phyloP scores from a whole-genome alignment of 2,329 filamentous ascomycete species.

The Remersonia thermophila region DNA sequence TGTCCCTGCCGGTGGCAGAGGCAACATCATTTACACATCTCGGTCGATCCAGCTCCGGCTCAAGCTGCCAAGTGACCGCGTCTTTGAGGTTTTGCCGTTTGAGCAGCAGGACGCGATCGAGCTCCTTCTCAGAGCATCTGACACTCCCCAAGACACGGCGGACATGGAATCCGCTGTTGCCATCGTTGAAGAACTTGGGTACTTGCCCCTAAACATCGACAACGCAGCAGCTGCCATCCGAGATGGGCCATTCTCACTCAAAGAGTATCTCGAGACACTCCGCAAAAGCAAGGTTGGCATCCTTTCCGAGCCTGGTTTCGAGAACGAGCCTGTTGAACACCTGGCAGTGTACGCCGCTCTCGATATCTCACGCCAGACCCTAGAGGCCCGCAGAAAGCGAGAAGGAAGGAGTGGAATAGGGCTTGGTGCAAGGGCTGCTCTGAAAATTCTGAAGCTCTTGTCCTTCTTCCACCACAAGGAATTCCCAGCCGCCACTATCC shows the following conservation, averaged over 20 bases:
- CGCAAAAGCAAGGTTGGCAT: conserved; percentile 8
- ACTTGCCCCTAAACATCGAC: conserved; percentile 20
- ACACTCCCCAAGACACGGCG: neutral
- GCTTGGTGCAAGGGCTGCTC: conserved; percentile 10
- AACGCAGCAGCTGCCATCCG: conserved; percentile 16
- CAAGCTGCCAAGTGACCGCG: conserved; percentile 2
- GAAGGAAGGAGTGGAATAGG: conserved; percentile 4
- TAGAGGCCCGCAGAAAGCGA: conserved; percentile 6
- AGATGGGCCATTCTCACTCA: conserved; percentile 5
- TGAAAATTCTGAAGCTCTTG: conserved; percentile 18
- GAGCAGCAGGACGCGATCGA: conserved; percentile 8
- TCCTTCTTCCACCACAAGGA: conserved; percentile 21
- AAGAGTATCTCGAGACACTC: conserved; percentile 10
- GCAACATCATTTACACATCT: conserved; percentile 22
- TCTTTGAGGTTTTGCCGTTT: conserved; percentile 9
- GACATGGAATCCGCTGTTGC: conserved; percentile 1
- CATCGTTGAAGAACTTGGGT: conserved; percentile 16
- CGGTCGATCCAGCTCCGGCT: conserved; percentile 5
- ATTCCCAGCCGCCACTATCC: conserved; percentile 8
- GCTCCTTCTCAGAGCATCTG: conserved; percentile 10
- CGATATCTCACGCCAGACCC: conserved; percentile 18
- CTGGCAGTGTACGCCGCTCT: conserved; percentile 17
- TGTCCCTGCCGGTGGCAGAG: conserved; percentile 13
- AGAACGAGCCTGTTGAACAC: conserved; percentile 9
- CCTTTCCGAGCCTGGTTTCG: conserved; percentile 7